These are phyloP conservation scores for Asterionellopsis glacialis DNA, from an alignment of 108 stramenopile species.

Conservation along the genomic window DNA sequence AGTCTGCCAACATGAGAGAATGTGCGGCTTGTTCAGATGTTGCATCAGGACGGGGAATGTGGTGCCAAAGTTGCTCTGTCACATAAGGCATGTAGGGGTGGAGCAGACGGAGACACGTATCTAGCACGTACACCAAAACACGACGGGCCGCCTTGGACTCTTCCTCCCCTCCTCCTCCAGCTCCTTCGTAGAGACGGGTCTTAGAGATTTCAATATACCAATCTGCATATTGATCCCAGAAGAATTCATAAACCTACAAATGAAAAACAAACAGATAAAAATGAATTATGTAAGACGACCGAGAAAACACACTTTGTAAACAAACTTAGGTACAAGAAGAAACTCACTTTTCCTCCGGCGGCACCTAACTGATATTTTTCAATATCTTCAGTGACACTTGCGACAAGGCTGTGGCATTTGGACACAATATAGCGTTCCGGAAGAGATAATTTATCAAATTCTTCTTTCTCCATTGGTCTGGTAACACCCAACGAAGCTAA, in stretches of 20 bases:
- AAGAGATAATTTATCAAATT: conserved; percentile 68
- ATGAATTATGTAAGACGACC: no score
- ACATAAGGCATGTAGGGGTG: conserved; percentile 99
- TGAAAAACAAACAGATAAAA: not conserved
- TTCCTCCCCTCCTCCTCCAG: conserved; percentile 62
- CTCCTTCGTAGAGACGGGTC: conserved; percentile 81
- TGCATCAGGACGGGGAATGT: conserved; percentile 65
- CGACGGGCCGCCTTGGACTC: conserved; percentile 78
- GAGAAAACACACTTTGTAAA: not conserved
- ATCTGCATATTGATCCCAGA: conserved; percentile 97
- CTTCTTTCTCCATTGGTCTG: conserved; percentile 71
- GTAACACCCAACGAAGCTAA: conserved; percentile 48
- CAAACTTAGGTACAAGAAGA: not conserved
- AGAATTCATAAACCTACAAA: conserved; percentile 75
- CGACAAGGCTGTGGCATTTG: conserved; percentile 82
- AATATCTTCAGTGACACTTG: conserved; percentile 79
- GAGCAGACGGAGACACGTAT: conserved; percentile 87
- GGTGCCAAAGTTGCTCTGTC: conserved; percentile 97
- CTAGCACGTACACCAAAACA: conserved; percentile 93
- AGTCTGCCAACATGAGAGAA: conserved; percentile 81
- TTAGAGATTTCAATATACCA: conserved; percentile 96
- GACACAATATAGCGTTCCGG: conserved; percentile 92
- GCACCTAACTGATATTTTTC: conserved; percentile 86
- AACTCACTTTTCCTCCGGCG: conserved; percentile 70
- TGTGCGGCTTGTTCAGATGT: conserved; percentile 51